Conservation (phyloP, 805 yeast genomes). For the Jamesozyma jinghongensis region DNA sequence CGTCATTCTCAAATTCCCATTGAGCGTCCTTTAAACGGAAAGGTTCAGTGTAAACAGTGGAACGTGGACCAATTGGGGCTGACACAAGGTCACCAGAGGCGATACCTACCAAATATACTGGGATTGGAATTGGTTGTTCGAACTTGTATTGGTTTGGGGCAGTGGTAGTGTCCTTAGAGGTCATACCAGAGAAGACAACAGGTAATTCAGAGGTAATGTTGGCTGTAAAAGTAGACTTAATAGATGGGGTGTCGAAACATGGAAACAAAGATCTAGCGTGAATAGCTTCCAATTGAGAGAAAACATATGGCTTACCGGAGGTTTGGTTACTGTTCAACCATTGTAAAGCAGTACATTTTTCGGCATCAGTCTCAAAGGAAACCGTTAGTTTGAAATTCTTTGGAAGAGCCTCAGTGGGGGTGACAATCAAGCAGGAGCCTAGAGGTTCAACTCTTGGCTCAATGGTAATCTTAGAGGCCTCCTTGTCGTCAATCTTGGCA, state of each 20-base stretch:
- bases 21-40: constrained; percentile 55
- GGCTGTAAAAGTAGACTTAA: constrained; percentile 57
- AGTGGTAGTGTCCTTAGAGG: constrained; percentile 7
- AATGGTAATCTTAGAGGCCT: constrained; percentile 23
- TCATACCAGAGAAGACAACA: constrained; percentile 65
- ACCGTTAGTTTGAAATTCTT: constrained; percentile 31
- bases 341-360: constrained; percentile 73
- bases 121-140: constrained; percentile 74
- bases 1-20: constrained; percentile 72
- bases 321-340: constrained; percentile 72
- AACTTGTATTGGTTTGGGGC: constrained; percentile 37
- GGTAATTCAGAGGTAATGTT: constrained; percentile 54
- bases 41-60: constrained; percentile 75
- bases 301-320: constrained; percentile 57
- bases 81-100: constrained; percentile 72
- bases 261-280: constrained; percentile 86
- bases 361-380: constrained; percentile 55
- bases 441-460: constrained; percentile 42
- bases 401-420: background rate
- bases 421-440: constrained; percentile 47
- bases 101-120: constrained; percentile 73
- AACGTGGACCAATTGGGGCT: constrained; percentile 75
- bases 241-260: constrained; percentile 82
- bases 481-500: constrained; percentile 37
- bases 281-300: constrained; percentile 87